Evolutionary conservation across 495 filamentous ascomycete species (phyloP).

Genomic region (Trichocladium uniseriatum): DNA sequence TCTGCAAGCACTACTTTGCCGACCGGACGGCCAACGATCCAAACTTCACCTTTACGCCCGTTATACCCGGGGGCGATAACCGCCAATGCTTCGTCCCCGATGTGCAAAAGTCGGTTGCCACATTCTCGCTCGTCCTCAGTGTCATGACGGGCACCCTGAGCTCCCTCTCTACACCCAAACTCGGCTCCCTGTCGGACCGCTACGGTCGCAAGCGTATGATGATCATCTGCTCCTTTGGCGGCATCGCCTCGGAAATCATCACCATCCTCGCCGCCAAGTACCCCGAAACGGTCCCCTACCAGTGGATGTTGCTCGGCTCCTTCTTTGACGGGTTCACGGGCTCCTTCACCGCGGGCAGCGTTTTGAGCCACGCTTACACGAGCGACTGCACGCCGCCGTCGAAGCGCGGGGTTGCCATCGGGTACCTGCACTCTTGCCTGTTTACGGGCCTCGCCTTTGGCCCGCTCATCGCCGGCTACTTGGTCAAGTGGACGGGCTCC

Average conservation of each 20-base stretch:
- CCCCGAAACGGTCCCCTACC: conserved; percentile 59
- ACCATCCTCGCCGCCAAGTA: conserved; percentile 67
- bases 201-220: conserved; percentile 72
- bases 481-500: conserved; percentile 60
- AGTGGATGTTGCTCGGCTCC: conserved; percentile 63
- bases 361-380: conserved; percentile 74
- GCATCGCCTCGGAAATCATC: conserved; percentile 59
- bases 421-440: conserved; percentile 77
- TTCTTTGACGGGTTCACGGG: conserved; percentile 74
- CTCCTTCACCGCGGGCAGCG: conserved; percentile 74
- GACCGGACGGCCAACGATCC: conserved; percentile 51
- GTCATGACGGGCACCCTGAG: conserved; percentile 61
- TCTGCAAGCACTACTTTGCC: conserved; percentile 70
- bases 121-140: conserved; percentile 64
- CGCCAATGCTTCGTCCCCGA: conserved; percentile 58
- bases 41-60: conserved; percentile 49
- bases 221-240: conserved; percentile 54
- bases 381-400: conserved; percentile 78
- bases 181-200: conserved; percentile 81
- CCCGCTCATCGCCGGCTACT: conserved; percentile 64
- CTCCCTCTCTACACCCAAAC: conserved; percentile 68
- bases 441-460: conserved; percentile 81
- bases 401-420: conserved; percentile 74
- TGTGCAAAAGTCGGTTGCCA: conserved; percentile 64
- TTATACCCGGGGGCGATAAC: conserved; percentile 58